Evolutionary conservation across 768 basidiomycete species (phyloP).

Genomic region (Russula abietina): DNA sequence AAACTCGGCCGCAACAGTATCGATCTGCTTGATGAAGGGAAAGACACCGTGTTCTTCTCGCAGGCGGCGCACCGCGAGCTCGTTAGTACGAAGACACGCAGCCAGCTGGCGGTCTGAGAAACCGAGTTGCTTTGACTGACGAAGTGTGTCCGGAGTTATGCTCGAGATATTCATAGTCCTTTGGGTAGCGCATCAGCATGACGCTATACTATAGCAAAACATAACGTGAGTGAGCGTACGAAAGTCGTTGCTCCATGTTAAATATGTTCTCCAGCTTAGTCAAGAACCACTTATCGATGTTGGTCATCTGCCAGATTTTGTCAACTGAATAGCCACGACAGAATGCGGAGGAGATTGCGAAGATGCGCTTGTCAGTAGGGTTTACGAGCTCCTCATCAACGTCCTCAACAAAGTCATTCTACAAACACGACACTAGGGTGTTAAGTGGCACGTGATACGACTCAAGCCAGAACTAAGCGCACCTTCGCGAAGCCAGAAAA

Average conservation of each 20-base stretch:
- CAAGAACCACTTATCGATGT: slow-evolving; percentile 98
- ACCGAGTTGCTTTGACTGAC: slow-evolving; percentile 87
- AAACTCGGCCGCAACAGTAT: slow-evolving; percentile 98
- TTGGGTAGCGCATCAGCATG: slow-evolving; percentile 12
- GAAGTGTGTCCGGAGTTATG: slow-evolving; percentile 56
- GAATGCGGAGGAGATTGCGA: slow-evolving; percentile 93
- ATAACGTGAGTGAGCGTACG: slow-evolving; percentile 43
- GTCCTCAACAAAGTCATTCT: slow-evolving; percentile 86
- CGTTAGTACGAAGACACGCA: slow-evolving; percentile 75
- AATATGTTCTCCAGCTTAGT: slow-evolving; percentile 80
- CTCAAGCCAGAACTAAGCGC: slow-evolving; percentile 22
- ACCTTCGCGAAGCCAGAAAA: slow-evolving; percentile 91
- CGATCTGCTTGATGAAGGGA: slow-evolving; percentile 98
- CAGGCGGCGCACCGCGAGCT: slow-evolving; percentile 85
- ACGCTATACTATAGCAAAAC: neutral
- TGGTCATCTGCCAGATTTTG: slow-evolving; percentile 96
- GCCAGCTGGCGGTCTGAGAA: slow-evolving; percentile 95
- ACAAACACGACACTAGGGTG: neutral
- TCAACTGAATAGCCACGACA: slow-evolving; percentile 90
- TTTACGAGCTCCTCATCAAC: slow-evolving; percentile 91
- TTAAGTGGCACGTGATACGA: neutral
- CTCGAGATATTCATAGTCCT: slow-evolving; percentile 62
- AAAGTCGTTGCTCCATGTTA: slow-evolving; percentile 69
- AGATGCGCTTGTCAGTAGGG: slow-evolving; percentile 95
- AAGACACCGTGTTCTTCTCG: slow-evolving; percentile 78